These are phyloP conservation scores for Ustilago curta DNA, from an alignment of 1,284 basidiomycete genomes.

Conservation along the genomic window DNA sequence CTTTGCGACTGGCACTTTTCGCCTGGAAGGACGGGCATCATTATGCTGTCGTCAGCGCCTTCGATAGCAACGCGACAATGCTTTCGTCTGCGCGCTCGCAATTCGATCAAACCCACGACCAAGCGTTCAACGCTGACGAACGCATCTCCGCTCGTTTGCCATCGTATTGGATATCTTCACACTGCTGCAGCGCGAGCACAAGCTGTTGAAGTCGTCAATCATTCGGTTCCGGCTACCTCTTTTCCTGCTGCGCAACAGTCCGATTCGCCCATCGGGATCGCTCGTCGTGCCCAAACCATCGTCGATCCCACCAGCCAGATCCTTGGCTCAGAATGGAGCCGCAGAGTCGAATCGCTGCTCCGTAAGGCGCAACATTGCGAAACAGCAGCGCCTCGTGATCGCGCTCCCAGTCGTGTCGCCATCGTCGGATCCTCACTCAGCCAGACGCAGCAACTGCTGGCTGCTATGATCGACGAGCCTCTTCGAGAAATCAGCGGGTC, in stretches of 20 bases:
- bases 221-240: background rate
- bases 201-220: constrained; percentile 19
- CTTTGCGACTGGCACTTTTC: background rate
- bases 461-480: constrained; percentile 49
- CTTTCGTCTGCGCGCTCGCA: constrained; percentile 18
- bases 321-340: constrained; percentile 20
- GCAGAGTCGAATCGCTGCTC: constrained; percentile 15
- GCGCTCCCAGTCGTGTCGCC: constrained; percentile 14
- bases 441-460: constrained; percentile 32
- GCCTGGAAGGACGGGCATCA: background rate
- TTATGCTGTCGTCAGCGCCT: constrained; percentile 23
- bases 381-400: background rate
- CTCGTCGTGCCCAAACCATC: constrained; percentile 20
- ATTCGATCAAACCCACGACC: background rate
- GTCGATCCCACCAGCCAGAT: constrained; percentile 11
- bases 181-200: constrained; percentile 3
- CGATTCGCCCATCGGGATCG: constrained; percentile 10
- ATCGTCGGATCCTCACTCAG: constrained; percentile 40
- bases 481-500: constrained; percentile 34
- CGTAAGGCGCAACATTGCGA: constrained; percentile 12
- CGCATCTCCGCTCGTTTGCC: background rate
- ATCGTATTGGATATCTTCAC: constrained; percentile 2
- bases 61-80: constrained; percentile 23
- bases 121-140: background rate
- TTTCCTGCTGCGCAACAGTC: background rate